Evolutionary conservation across 2,329 filamentous ascomycete species (phyloP), one percentile per base, ranked within the genome.

Genomic region (Aspergillus sp.): DNA sequence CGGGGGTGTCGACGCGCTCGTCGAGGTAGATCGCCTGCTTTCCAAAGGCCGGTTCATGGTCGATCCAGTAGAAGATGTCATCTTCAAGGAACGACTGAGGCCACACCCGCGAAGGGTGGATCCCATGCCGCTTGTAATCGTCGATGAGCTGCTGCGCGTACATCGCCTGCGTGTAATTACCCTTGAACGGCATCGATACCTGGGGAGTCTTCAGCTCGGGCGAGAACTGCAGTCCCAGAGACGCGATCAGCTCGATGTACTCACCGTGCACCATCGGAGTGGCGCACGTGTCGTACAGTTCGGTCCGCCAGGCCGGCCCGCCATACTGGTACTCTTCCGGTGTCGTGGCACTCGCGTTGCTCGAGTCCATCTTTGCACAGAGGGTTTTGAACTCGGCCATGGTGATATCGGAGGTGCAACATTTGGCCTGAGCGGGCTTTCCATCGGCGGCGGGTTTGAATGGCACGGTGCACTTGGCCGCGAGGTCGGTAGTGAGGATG

Each of bases 311-410:
- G 32, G 40, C 19, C 9, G 56, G 54, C 1, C 56, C 56, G 8
- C 54, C 58, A 42, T 57, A 54, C 47, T 60, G 58, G 45, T 60
- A 60, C 9, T 60, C 58, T 45, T 53, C 58, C 2, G 56, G 50
- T 4, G 58, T 60, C 1, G 54, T 57, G 14, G 58, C 58, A 2
- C 44, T 46, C 3, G 50, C 36, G 43, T 60, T 60, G 50, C 49
- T 55, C 30, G 56, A 57, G 47, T 60, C 58, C 58, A 60, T 60
- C 49, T 60, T 60, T 4, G 53, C 56, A 52, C 58, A 60, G 32
- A 60, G 56, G 7, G 56, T 46, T 36, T 59, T 57, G 49, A 60
- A 60, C 30, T 60, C 58, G 2, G 57, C 56, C 24, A 47, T 47
- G 2, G 56, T 59, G 54, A 60, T 60, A 45, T 60, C 58, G 13